phyloP scores from a whole-genome alignment of 176 grass and related monocot species.

The Carex kokanica region DNA sequence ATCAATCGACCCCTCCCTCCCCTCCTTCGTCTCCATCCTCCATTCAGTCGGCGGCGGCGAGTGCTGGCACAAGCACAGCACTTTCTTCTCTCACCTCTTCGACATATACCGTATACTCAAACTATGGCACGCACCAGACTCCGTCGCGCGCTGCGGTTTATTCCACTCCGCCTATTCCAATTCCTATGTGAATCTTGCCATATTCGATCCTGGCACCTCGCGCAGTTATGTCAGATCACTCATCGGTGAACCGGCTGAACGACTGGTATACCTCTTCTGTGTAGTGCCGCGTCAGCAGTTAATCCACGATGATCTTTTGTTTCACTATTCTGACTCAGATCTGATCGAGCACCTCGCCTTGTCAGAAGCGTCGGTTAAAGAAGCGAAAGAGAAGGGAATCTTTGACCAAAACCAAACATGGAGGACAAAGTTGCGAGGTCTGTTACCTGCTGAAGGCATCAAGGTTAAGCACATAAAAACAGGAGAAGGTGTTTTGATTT shows the following conservation, averaged over 20 bases:
- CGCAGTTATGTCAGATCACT: conserved; percentile 37
- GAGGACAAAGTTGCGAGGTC: conserved; percentile 51
- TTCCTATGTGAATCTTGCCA: conserved; percentile 89
- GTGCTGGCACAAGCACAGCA: conserved; percentile 98
- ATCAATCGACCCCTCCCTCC: conserved; percentile 51
- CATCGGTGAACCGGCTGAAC: conserved; percentile 47
- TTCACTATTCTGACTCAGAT: conserved; percentile 43
- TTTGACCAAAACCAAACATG: conserved; percentile 40
- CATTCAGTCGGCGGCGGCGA: conserved; percentile 57
- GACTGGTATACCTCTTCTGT: conserved; percentile 91
- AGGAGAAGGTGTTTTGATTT: conserved; percentile 52
- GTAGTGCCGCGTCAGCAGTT: conserved; percentile 64
- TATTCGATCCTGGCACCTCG: conserved; percentile 61
- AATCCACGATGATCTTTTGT: conserved; percentile 54
- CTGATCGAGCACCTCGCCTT: conserved; percentile 35
- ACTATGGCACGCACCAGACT: conserved; percentile 54
- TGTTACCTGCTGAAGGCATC: conserved; percentile 56
- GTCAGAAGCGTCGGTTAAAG: conserved; percentile 40
- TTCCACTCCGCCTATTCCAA: conserved; percentile 97
- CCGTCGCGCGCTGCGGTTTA: conserved; percentile 59
- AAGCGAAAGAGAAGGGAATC: conserved; percentile 33
- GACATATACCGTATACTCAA: conserved; percentile 63
- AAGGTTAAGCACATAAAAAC: conserved; percentile 62
- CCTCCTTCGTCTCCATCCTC: conserved; percentile 45
- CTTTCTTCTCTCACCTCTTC: conserved; percentile 80